Conservation (phyloP, 345 rosid species). For the Rhizophora apiculata region DNA sequence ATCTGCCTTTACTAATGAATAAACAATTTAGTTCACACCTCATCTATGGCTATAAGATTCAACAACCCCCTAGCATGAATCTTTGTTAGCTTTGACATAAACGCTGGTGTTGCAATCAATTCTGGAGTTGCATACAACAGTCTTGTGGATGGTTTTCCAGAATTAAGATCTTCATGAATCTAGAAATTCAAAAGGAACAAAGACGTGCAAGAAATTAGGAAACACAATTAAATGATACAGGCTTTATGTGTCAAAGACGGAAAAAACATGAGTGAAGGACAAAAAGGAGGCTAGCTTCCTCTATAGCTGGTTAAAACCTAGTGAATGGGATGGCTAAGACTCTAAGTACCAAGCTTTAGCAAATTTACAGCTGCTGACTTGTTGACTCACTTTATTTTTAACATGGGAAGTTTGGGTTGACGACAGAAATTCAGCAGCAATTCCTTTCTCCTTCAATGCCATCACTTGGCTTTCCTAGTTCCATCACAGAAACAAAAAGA, state of each 20-base stretch:
- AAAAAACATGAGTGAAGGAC: too few relatives aligned
- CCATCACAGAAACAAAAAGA: not conserved
- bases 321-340: too few relatives aligned
- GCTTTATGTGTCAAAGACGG: not conserved
- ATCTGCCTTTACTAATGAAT: conserved; percentile 6
- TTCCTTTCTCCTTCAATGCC: conserved; percentile 83
- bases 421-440: conserved; percentile 87
- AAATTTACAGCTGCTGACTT: too few relatives aligned
- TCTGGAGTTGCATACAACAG: conserved; percentile 95
- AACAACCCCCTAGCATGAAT: conserved; percentile 80
- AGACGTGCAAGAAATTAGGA: not conserved
- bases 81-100: conserved; percentile 74
- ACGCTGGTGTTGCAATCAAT: conserved; percentile 74
- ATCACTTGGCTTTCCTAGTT: conserved; percentile 86
- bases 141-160: conserved; percentile 76
- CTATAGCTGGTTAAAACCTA: too few relatives aligned
- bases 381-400: conserved; percentile 47
- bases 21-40: conserved; percentile 40
- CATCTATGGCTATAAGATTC: conserved; percentile 89
- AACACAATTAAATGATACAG: not conserved
- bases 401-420: conserved; percentile 65
- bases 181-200: conserved; percentile 22
- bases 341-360: too few relatives aligned
- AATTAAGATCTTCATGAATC: conserved; percentile 91
- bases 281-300: too few relatives aligned